A percentile compares a stretch with the other conserved stretches of the same genome.
phyloP scores from a whole-genome alignment of 163 green algal species.

The Prototheca wickerhamii region DNA sequence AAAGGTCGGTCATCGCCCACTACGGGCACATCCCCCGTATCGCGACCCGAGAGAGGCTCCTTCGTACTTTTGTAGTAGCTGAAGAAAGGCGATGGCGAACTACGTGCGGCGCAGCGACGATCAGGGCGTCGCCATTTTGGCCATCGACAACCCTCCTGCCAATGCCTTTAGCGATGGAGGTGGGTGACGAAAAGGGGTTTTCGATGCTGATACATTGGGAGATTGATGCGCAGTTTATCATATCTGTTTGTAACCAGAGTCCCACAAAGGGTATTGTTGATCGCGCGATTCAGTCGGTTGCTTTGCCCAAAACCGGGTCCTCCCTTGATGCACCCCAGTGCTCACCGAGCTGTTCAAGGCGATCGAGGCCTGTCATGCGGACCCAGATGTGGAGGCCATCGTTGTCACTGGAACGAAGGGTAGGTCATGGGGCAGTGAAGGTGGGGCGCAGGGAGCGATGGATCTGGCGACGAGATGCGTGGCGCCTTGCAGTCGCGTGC shows the following conservation, averaged over 20 bases:
- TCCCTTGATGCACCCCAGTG: slow-evolving; percentile 41
- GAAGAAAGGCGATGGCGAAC: too few species aligned
- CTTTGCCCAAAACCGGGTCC: background rate
- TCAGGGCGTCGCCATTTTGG: slow-evolving; percentile 85
- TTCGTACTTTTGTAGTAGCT: too few species aligned
- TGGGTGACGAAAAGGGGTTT: slow-evolving; percentile 16
- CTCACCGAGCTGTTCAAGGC: slow-evolving; percentile 58
- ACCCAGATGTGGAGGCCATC: slow-evolving; percentile 60
- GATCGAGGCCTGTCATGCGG: slow-evolving; percentile 47
- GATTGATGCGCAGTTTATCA: background rate
- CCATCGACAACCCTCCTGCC: slow-evolving; percentile 81
- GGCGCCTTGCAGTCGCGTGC: background rate
- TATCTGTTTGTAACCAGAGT: too few species aligned
- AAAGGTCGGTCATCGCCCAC: too few species aligned
- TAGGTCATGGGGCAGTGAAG: slow-evolving; percentile 11
- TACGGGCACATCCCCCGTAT: too few species aligned
- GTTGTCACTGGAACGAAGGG: slow-evolving; percentile 66
- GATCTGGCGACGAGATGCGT: background rate
- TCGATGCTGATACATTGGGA: background rate
- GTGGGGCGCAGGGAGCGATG: background rate
- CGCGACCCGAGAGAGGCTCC: too few species aligned
- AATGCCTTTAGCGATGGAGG: slow-evolving; percentile 86
- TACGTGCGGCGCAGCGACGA: too few species aligned
- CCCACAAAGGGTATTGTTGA: too few species aligned
- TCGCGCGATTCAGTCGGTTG: too few species aligned